Evolutionary conservation across 495 filamentous ascomycete genomes (phyloP).

Genomic region (Aspergillus bridgeri): DNA sequence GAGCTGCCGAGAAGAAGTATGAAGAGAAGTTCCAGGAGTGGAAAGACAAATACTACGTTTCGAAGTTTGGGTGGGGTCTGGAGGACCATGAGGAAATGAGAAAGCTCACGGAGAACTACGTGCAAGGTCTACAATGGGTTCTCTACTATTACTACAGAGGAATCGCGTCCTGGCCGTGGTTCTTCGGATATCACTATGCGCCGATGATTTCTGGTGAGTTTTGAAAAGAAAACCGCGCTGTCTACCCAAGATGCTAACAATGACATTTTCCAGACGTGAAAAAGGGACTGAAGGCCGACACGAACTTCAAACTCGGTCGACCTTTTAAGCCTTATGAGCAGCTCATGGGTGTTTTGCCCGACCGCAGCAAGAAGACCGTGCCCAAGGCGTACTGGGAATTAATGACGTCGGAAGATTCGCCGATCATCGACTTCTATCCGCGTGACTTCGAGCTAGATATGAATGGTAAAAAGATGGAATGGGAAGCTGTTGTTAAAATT

Average conservation of each 20-base stretch:
- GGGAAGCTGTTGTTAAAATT: constrained; percentile 99
- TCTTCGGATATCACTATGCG: constrained; percentile 92
- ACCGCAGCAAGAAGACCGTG: constrained; percentile 95
- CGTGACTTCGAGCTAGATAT: constrained; percentile 97
- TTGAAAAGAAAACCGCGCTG: not conserved
- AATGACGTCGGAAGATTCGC: constrained; percentile 88
- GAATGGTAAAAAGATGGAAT: constrained; percentile 99
- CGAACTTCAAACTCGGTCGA: constrained; percentile 88
- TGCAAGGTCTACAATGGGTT: constrained; percentile 97
- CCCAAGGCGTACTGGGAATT: constrained; percentile 82
- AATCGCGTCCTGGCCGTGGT: constrained; percentile 98
- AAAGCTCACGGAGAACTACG: constrained; percentile 90
- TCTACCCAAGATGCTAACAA: not conserved
- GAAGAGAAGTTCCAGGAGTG: constrained; percentile 81
- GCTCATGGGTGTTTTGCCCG: constrained; percentile 96
- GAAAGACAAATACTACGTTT: constrained; percentile 88
- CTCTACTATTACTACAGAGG: constrained; percentile 97
- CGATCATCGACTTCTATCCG: constrained; percentile 98
- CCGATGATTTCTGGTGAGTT: constrained; percentile 85
- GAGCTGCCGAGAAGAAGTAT: constrained; percentile 75
- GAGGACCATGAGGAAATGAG: constrained; percentile 78
- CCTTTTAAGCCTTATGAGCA: constrained; percentile 95
- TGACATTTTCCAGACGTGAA: constrained; percentile 63
- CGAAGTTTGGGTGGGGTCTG: constrained; percentile 88
- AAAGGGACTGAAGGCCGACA: constrained; percentile 79